These are phyloP conservation scores for Teratosphaeriaceae sp. DNA, from an alignment of 2,329 filamentous ascomycete genomes.

Conservation along the genomic window DNA sequence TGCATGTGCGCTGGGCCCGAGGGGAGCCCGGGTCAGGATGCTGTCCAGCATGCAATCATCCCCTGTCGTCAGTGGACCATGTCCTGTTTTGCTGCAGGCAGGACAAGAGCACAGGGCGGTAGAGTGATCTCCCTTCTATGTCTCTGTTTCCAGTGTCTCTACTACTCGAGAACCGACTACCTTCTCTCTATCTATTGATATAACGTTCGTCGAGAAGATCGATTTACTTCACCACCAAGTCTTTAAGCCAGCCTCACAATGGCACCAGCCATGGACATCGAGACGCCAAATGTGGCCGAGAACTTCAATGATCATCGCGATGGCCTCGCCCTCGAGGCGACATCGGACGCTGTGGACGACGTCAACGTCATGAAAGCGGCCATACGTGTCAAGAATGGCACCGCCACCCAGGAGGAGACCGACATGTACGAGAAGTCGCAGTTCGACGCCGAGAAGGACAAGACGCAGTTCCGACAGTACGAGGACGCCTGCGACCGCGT, in stretches of 20 bases:
- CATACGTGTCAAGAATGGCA: slow-evolving; percentile 44
- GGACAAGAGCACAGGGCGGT: too few relatives aligned
- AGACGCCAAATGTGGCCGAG: slow-evolving; percentile 37
- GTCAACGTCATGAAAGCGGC: slow-evolving; percentile 55
- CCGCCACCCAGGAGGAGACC: slow-evolving; percentile 37
- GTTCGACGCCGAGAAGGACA: slow-evolving; percentile 71
- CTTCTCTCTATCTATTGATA: too few relatives aligned
- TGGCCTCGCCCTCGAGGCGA: slow-evolving; percentile 51
- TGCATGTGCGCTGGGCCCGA: not conserved
- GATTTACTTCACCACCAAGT: too few relatives aligned
- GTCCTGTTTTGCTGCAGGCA: too few relatives aligned
- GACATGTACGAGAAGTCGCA: slow-evolving; percentile 53
- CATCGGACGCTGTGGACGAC: slow-evolving; percentile 53
- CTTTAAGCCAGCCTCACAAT: slow-evolving; percentile 32
- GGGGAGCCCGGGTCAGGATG: not conserved
- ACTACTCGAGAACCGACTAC: not conserved
- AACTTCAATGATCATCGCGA: slow-evolving; percentile 45
- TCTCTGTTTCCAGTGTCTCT: not conserved
- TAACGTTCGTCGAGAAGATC: too few relatives aligned
- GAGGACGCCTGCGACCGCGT: slow-evolving; percentile 76
- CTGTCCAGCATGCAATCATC: too few relatives aligned
- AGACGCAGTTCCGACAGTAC: slow-evolving; percentile 75
- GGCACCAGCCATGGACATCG: slow-evolving; percentile 40
- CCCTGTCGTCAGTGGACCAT: not conserved
- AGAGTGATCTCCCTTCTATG: too few relatives aligned